Percentiles rank a stretch among this genome's conserved stretches.
Conservation (phyloP, 2,329 filamentous ascomycete species). For the Colletotrichum phormii region DNA sequence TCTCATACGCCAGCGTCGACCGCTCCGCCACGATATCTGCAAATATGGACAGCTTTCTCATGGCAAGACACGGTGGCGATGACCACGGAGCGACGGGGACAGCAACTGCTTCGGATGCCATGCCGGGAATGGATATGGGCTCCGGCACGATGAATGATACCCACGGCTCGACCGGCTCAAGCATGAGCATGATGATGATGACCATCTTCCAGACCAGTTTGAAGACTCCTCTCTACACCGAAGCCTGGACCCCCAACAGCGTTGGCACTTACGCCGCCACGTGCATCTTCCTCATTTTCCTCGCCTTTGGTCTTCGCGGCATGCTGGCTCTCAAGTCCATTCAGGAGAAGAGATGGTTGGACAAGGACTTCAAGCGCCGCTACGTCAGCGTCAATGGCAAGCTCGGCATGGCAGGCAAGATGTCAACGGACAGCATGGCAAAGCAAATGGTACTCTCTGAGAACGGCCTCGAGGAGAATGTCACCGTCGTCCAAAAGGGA, state of each 20-base stretch:
- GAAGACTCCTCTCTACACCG: constrained; percentile 66
- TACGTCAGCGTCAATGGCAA: constrained; percentile 81
- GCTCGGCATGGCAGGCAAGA: constrained; percentile 67
- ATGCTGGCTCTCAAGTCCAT: constrained; percentile 79
- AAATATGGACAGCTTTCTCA: constrained; percentile 26
- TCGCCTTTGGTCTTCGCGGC: constrained; percentile 76
- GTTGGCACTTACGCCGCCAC: constrained; percentile 84
- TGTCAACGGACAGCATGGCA: constrained; percentile 69
- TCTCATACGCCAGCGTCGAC: constrained; percentile 14
- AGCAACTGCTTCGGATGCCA: constrained; percentile 17
- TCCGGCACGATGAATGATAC: constrained; percentile 26
- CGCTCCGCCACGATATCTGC: neutral
- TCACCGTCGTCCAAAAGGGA: constrained; percentile 76
- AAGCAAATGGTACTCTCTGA: constrained; percentile 76
- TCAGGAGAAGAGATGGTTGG: constrained; percentile 73
- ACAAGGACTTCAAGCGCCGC: constrained; percentile 77
- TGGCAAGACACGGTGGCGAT: constrained; percentile 30
- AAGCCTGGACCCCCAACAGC: constrained; percentile 78
- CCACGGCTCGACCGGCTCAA: constrained; percentile 14
- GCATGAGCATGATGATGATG: constrained; percentile 51
- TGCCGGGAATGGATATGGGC: constrained; percentile 35
- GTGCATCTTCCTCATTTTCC: constrained; percentile 88
- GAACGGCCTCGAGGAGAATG: constrained; percentile 84
- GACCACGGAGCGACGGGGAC: constrained; percentile 16
- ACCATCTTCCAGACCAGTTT: constrained; percentile 71